Conservation (phyloP, 73 alveolate species). For the Symbiodinium pilosum region DNA sequence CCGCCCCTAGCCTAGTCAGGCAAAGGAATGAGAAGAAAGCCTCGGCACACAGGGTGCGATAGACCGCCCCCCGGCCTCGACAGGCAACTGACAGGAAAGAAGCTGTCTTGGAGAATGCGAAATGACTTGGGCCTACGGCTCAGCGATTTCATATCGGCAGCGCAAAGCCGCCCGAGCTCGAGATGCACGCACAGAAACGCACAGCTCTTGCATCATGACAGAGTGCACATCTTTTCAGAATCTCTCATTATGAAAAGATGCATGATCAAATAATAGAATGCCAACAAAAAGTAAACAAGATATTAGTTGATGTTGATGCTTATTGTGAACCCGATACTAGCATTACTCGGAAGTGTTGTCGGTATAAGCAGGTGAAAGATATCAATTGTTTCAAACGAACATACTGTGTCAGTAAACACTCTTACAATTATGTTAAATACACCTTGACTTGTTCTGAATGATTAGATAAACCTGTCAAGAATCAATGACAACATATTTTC, state of each 20-base stretch:
- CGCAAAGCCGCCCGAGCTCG: too few species aligned
- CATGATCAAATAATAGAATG: neutral
- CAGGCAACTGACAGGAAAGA: too few species aligned
- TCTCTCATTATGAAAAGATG: neutral
- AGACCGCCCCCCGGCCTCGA: too few species aligned
- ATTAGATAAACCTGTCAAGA: neutral
- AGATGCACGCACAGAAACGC: too few species aligned
- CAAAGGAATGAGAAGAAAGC: too few species aligned
- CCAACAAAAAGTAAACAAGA: neutral
- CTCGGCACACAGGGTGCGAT: too few species aligned
- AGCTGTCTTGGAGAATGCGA: too few species aligned
- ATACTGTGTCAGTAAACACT: neutral
- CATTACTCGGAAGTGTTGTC: neutral
- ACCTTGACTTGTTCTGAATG: neutral
- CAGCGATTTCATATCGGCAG: too few species aligned
- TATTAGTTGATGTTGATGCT: neutral
- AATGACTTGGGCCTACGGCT: too few species aligned
- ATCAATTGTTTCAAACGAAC: neutral
- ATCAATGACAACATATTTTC: neutral
- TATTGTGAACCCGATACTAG: neutral
- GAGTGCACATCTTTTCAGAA: too few species aligned
- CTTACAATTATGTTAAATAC: neutral
- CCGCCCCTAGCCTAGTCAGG: too few species aligned
- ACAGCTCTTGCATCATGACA: too few species aligned
- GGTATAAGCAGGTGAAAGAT: neutral